Evolutionary conservation across 164 flowering plant species (phyloP).

Genomic region (Annona squamosa): DNA sequence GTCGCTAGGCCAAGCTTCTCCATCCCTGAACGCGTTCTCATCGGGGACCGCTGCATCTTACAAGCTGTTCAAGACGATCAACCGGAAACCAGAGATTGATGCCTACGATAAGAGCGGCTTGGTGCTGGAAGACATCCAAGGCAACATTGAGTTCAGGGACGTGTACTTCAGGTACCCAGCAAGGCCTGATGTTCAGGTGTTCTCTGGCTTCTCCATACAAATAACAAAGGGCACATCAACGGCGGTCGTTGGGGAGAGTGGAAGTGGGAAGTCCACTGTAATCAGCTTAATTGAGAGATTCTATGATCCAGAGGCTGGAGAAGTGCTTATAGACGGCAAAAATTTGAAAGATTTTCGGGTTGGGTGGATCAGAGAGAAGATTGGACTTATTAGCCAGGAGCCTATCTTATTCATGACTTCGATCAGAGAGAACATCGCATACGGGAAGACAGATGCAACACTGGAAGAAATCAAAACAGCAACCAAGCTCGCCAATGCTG

Average conservation of each 20-base stretch:
- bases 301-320: conserved; percentile 73
- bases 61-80: conserved; percentile 68
- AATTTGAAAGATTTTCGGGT: conserved; percentile 45
- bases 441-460: conserved; percentile 64
- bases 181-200: conserved; percentile 68
- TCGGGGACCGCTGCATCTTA: conserved; percentile 68
- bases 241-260: conserved; percentile 82
- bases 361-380: conserved; percentile 51
- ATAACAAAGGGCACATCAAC: conserved; percentile 49
- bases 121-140: conserved; percentile 44
- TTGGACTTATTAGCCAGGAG: conserved; percentile 74
- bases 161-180: conserved; percentile 70
- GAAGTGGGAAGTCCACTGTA: conserved; percentile 87
- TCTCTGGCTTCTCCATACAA: conserved; percentile 46
- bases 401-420: conserved; percentile 55
- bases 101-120: conserved; percentile 36
- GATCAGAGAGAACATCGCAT: conserved; percentile 55
- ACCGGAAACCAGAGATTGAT: conserved; percentile 49
- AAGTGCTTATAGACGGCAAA: conserved; percentile 65
- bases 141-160: conserved; percentile 62
- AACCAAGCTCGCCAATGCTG: conserved; percentile 64
- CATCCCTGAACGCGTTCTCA: conserved; percentile 49
- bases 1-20: conserved; percentile 55
- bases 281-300: conserved; percentile 64
- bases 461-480: conserved; percentile 49